A percentile compares a stretch with the other conserved stretches of the same genome.
Conservation (phyloP, 768 basidiomycete genomes). For the Flagelloscypha sp. region DNA sequence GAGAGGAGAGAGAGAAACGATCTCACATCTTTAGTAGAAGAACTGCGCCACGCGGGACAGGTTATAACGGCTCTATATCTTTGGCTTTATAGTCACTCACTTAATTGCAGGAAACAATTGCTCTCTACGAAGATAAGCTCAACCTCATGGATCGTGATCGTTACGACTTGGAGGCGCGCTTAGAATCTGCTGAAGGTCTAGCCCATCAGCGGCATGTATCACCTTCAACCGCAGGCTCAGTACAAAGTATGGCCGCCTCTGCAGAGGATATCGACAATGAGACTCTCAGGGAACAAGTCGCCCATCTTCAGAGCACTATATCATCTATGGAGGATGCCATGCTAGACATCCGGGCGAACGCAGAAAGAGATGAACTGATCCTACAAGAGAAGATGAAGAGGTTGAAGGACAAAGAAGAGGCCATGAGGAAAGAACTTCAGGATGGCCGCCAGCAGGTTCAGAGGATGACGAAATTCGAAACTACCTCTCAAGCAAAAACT, state of each 20-base stretch:
- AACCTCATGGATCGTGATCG: constrained; percentile 60
- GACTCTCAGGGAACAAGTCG: constrained; percentile 80
- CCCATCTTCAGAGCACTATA: constrained; percentile 76
- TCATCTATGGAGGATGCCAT: constrained; percentile 73
- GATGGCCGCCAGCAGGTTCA: constrained; percentile 62
- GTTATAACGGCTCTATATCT: constrained; percentile 28
- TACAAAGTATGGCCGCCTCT: constrained; percentile 40
- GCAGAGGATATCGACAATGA: constrained; percentile 95
- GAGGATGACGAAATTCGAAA: constrained; percentile 53
- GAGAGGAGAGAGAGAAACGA: constrained; percentile 57
- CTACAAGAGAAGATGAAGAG: constrained; percentile 57
- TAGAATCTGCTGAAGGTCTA: constrained; percentile 20
- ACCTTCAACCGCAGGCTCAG: constrained; percentile 23
- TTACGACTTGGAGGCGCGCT: constrained; percentile 62
- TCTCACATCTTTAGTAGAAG: constrained; percentile 67
- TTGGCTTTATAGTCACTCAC: constrained; percentile 6
- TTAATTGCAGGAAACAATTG: constrained; percentile 74
- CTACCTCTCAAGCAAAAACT: constrained; percentile 50
- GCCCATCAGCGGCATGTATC: constrained; percentile 18
- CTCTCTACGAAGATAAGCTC: constrained; percentile 86
- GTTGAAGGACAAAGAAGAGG: constrained; percentile 66
- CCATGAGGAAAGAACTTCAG: constrained; percentile 60
- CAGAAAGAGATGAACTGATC: constrained; percentile 66
- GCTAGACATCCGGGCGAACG: constrained; percentile 61
- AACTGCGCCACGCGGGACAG: constrained; percentile 83